Evolutionary conservation across 2,329 filamentous ascomycete genomes (phyloP).

Genomic region (Trichoderma sp.): DNA sequence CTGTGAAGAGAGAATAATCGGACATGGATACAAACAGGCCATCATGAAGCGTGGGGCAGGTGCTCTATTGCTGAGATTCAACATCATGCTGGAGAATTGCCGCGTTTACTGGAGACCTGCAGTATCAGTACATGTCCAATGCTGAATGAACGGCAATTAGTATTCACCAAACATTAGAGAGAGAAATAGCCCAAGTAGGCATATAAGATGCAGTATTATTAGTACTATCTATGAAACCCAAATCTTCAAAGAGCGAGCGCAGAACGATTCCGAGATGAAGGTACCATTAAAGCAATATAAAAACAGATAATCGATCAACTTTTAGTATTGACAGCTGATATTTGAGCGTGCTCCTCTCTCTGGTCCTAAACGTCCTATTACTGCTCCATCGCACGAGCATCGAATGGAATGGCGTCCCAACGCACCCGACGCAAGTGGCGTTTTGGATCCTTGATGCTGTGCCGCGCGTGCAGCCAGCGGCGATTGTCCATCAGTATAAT

Average conservation of each 20-base stretch:
- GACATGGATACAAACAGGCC: neutral
- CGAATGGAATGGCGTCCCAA: constrained; percentile 40
- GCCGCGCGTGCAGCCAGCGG: constrained; percentile 43
- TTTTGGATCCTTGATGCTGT: constrained; percentile 39
- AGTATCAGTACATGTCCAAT: neutral
- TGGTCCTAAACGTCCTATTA: neutral
- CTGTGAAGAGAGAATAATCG: neutral
- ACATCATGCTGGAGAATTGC: neutral
- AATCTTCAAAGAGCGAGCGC: neutral
- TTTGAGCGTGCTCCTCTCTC: neutral
- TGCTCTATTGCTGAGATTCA: neutral
- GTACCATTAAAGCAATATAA: neutral
- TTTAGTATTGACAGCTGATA: neutral
- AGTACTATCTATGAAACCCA: neutral
- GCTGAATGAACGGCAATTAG: too few relatives aligned
- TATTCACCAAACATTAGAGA: too few relatives aligned
- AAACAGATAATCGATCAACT: neutral
- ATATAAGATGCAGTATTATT: neutral
- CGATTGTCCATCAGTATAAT: constrained; percentile 44
- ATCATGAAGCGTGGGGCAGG: neutral
- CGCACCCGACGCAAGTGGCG: constrained; percentile 44
- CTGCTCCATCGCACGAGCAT: neutral
- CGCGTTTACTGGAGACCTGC: neutral
- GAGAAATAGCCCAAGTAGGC: too few relatives aligned
- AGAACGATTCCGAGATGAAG: neutral